Base-by-base conservation (phyloP, 2,329 filamentous ascomycete species). In the Akanthomyces lecanii region DNA sequence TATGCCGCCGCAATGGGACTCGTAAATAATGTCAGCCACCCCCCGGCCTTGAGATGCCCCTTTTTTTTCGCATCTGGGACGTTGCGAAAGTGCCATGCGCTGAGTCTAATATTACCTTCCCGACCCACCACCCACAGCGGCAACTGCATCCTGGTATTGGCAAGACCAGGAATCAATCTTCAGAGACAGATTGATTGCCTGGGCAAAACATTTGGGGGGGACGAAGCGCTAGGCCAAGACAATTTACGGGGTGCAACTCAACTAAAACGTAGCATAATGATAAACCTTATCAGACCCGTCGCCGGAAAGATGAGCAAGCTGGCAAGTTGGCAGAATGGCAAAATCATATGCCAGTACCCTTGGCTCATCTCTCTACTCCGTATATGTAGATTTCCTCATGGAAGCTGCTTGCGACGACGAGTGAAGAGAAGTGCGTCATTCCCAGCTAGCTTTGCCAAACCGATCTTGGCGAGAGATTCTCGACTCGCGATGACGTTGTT, bases 51-150 rank as follows among this genome's bases (percentile, higher is more conserved):
- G 23, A 44, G 21, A n/a, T 52, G 47, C 36, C 57, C 58, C 58
- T 28, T 53, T 61, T 59, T 48, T 28, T 47, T 61, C 42, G 40
- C 44, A 23, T 23, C 14, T 23, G 25, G 16, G 25, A 51, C 47
- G 57, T 33, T 30, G 42, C 28, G 7, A 25, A 38, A 18, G 33
- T 36, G 33, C 33, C 47, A 25, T 14, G 30, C 28, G 12, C 28
- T 57, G 53, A 45, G 42, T 57, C 54, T 59, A 52, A 36, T 44
- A 60, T 52, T 52, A 52, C 44, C n/a, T 60, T 42, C 30, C 1
- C n/a, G 57, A 30, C 57, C 57, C 57, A 52, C 57, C 18, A 14
- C 45, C 57, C 16, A n/a, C 44, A 16, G 57, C 33, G 36, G 16
- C 36, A 12, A 38, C 50, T 36, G 8, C 30, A 28, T 18, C 25